Conservation (phyloP, 78 protist species). For the Dictyostelium discoideum region dicty_2.7 NC_007089.4:1266501-1267000, state of each 20-base stretch:
- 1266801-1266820: neutral
- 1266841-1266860: neutral
- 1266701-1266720: neutral
- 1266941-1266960: neutral
- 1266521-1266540: neutral
- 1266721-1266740: neutral
- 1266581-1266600: neutral
- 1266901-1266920: slow-evolving; percentile 19
- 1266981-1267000: neutral
- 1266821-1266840: neutral
- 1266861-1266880: neutral
- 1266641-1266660: neutral
- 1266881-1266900: neutral
- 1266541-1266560: neutral
- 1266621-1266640: neutral
- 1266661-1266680: slow-evolving; percentile 28
- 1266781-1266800: neutral
- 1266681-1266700: slow-evolving; percentile 49
- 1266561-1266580: neutral
- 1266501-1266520: slow-evolving; percentile 27
- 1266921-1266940: neutral
- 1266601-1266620: neutral
- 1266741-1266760: slow-evolving; percentile 33
- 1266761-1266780: slow-evolving; percentile 1
- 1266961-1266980: neutral